These are phyloP conservation scores for Plenodomus tracheiphilus DNA, from an alignment of 2,329 filamentous ascomycete species.

Conservation along the genomic window DNA sequence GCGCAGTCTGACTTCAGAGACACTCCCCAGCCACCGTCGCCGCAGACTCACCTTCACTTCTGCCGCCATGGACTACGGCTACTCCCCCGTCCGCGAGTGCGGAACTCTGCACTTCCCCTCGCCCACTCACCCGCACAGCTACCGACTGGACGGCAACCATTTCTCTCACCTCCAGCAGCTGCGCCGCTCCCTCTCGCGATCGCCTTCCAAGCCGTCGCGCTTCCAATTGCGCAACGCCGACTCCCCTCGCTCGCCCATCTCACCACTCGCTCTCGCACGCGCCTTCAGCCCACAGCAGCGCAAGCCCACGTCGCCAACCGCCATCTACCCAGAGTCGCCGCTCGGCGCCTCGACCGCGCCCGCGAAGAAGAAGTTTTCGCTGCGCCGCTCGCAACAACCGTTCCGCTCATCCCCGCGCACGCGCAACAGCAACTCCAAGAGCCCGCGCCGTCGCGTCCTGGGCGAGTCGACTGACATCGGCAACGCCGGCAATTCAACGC, in stretches of 20 bases:
- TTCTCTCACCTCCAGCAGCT: conserved; percentile 80
- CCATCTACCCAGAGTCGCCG: conserved; percentile 62
- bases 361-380: conserved; percentile 60
- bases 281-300: conserved; percentile 48
- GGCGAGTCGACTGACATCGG: conserved; percentile 70
- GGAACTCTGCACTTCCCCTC: conserved; percentile 86
- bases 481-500: conserved; percentile 72
- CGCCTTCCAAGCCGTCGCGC: conserved; percentile 78
- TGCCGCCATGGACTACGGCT: conserved; percentile 52
- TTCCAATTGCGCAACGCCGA: conserved; percentile 66
- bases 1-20: neutral
- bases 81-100: conserved; percentile 60
- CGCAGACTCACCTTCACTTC: conserved; percentile 5
- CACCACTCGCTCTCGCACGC: conserved; percentile 50
- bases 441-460: conserved; percentile 73
- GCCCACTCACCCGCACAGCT: conserved; percentile 69
- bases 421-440: conserved; percentile 68
- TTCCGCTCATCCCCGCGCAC: conserved; percentile 64
- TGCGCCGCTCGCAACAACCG: conserved; percentile 51
- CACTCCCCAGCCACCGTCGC: neutral
- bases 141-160: conserved; percentile 72
- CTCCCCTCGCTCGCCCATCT: conserved; percentile 46
- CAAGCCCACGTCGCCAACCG: conserved; percentile 54
- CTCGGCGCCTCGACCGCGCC: conserved; percentile 58
- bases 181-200: conserved; percentile 84